Percentiles rank a stretch among this genome's conserved stretches.
Conservation (phyloP, 2,329 filamentous ascomycete genomes). For the Ophiocordyceps camponoti-floridani region DNA sequence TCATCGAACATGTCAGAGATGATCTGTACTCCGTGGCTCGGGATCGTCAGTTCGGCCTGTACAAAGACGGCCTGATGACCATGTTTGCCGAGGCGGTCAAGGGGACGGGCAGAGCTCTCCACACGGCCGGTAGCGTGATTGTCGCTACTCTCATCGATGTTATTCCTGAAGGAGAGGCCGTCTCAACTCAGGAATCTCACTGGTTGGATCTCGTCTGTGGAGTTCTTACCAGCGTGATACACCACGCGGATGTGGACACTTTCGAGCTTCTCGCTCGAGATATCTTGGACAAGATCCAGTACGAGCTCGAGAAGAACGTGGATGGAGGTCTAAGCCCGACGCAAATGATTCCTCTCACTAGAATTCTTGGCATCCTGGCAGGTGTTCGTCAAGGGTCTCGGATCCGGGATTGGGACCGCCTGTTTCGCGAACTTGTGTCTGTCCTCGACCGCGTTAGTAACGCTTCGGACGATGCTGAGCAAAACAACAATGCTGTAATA, state of each 20-base stretch:
- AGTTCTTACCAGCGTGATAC: conserved; percentile 62
- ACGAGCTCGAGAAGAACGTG: conserved; percentile 15
- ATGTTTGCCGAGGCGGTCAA: conserved; percentile 75
- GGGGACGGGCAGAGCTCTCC: conserved; percentile 38
- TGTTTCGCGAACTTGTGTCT: conserved; percentile 38
- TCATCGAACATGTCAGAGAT: conserved; percentile 54
- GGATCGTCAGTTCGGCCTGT: conserved; percentile 45
- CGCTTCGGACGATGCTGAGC: conserved; percentile 12
- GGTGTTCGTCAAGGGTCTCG: conserved; percentile 69
- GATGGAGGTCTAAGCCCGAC: conserved; percentile 8
- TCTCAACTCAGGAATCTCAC: conserved; percentile 24
- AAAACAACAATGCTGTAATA: conserved; percentile 16
- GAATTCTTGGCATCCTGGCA: conserved; percentile 49
- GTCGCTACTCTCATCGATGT: conserved; percentile 31
- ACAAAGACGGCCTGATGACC: conserved; percentile 78
- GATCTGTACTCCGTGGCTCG: conserved; percentile 41
- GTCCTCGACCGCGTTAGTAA: conserved; percentile 31
- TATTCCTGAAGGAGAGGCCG: conserved; percentile 30
- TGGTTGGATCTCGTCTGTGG: conserved; percentile 57
- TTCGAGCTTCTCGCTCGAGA: conserved; percentile 51
- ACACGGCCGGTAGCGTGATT: conserved; percentile 39
- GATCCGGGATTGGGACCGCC: conserved; percentile 50
- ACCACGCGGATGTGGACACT: conserved; percentile 59
- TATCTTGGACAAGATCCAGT: conserved; percentile 32
- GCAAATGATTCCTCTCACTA: conserved; percentile 28